Base-by-base conservation (phyloP, 257 asterid genomes). In the Penstemon eatonii region DNA sequence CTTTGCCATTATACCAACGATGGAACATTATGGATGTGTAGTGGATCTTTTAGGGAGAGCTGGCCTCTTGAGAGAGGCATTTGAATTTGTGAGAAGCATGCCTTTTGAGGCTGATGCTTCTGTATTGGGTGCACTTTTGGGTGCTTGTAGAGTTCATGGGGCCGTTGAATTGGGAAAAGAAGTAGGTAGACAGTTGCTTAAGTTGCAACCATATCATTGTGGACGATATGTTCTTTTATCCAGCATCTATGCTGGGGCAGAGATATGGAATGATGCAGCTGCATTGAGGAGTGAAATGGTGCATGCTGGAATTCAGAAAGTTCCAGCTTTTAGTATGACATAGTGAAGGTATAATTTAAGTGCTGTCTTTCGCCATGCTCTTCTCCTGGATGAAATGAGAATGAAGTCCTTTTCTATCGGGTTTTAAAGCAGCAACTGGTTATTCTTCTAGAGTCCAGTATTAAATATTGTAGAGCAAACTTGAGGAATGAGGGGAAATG, bases 21-120 rank as follows among this genome's bases (percentile, higher is more conserved):
- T 90, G 97, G 94, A 88, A 72, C 97, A 92, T 75, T 92, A 90
- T 66, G 98, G 95, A 64, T 88, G 97, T 75, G 82, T 90, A 25
- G 94, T 88, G 56, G 97, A 93, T 86, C 93, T 90, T 46, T 78
- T 93, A 65, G 90, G 90, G 54, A 80, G 92, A 81, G 95, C 96
- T 5, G 96, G 94, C 45, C 78, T 85, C 39, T 70, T 93, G 65
- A 76, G 52, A 63, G 98, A 90, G 80, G 94, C 96, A 3, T 73
- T 79, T 59, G 89, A 82, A 44, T 82, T 85, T 53, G 71, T 92
- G 66, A 65, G 47, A 60, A 83, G 69, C 69, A 90, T 93, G 94
- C 96, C 96, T 60, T 84, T 88, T 63, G 75, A 80, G 78, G 95
- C 96, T 7, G 94, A 88, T 80, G 88, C 82, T 36, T 81, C 97